phyloP scores from a whole-genome alignment of 164 flowering plant species.

The Tetrastigma voinierianum region DNA sequence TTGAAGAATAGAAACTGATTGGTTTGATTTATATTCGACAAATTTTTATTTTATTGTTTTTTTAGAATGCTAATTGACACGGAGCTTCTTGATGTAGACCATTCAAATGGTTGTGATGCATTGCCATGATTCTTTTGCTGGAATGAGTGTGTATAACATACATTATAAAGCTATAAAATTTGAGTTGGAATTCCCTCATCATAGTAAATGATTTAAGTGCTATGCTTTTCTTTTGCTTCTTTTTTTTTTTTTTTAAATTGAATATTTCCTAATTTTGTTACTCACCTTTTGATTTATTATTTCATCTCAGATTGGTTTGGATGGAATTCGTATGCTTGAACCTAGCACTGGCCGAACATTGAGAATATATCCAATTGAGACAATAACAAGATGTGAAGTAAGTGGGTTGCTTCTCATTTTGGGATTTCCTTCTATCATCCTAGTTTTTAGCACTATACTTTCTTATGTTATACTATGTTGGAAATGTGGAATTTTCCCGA shows the following conservation, averaged over 20 bases:
- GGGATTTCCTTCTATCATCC: not conserved
- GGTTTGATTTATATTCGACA: not conserved
- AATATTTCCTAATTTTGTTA: not conserved
- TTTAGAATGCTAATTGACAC: too few relatives aligned
- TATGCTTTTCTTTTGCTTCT: not conserved
- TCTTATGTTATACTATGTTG: not conserved
- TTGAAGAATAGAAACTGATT: too few relatives aligned
- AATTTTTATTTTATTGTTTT: too few relatives aligned
- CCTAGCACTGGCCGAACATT: conserved; percentile 69
- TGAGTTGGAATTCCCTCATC: not conserved
- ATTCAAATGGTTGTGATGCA: too few relatives aligned
- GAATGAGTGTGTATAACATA: too few relatives aligned
- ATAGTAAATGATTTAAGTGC: not conserved
- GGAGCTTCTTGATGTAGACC: too few relatives aligned
- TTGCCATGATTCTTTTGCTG: too few relatives aligned
- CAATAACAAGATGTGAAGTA: conserved; percentile 89
- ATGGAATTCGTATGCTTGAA: conserved; percentile 97
- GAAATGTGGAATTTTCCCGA: not conserved
- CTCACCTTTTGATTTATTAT: not conserved
- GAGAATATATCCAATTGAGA: conserved; percentile 93
- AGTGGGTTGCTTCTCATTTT: conserved; percentile 20
- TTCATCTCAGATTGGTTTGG: conserved; percentile 74
- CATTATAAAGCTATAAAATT: too few relatives aligned
- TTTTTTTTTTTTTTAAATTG: not conserved
- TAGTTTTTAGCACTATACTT: not conserved